These are phyloP conservation scores for Ceratobasidium sp. DNA, from an alignment of 1,284 basidiomycete species.

Conservation along the genomic window DNA sequence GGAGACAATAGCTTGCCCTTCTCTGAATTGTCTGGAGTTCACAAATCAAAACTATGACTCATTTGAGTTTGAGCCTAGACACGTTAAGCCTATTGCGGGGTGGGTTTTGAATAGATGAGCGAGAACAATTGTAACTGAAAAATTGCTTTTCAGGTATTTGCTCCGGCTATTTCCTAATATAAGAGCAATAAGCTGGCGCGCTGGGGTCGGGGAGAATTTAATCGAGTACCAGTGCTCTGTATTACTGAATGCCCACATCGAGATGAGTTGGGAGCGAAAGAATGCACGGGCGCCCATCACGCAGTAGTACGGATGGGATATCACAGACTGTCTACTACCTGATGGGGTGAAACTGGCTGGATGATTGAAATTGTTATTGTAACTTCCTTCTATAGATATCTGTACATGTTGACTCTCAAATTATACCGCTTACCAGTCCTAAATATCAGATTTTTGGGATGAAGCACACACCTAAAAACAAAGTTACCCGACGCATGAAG, in stretches of 20 bases:
- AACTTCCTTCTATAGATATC: too few species aligned
- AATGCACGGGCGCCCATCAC: background rate
- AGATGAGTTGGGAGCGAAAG: background rate
- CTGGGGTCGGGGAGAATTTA: too few species aligned
- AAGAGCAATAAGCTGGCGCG: background rate
- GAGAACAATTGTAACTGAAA: background rate
- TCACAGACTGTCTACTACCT: background rate
- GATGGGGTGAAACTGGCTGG: background rate
- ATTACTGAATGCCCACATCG: background rate
- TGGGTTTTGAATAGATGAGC: too few species aligned
- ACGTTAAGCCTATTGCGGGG: background rate
- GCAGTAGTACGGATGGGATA: background rate
- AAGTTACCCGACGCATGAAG: too few species aligned
- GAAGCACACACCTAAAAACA: too few species aligned
- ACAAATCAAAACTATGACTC: background rate
- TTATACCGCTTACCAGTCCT: too few species aligned
- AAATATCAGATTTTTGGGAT: too few species aligned
- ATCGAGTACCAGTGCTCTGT: background rate
- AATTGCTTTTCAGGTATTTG: too few species aligned
- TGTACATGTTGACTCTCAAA: too few species aligned
- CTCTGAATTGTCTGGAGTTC: background rate
- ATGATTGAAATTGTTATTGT: too few species aligned
- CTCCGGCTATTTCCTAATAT: slow-evolving; percentile 2
- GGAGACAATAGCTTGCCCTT: background rate
- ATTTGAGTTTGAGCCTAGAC: too few species aligned